phyloP scores from a whole-genome alignment of 352 stramenopile genomes.

The Pythium biforme region DNA sequence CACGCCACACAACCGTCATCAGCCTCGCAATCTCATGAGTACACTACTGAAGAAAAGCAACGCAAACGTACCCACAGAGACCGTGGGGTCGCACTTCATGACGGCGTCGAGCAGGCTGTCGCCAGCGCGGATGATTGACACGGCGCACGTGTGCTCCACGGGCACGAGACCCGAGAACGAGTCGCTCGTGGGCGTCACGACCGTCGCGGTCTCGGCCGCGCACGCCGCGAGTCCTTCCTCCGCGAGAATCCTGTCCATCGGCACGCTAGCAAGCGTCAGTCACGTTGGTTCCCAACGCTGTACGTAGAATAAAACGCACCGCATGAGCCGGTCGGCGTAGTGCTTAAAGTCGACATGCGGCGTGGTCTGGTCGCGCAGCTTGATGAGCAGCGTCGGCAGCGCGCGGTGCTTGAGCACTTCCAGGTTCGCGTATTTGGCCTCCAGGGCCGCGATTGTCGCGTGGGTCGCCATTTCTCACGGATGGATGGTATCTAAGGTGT shows the following conservation, averaged over 20 bases:
- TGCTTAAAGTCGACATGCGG: constrained; percentile 76
- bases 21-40: too few species aligned
- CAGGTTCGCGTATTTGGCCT: constrained; percentile 63
- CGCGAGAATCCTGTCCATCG: constrained; percentile 49
- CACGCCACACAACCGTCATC: too few species aligned
- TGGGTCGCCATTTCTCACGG: constrained; percentile 40
- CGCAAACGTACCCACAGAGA: constrained; percentile 63
- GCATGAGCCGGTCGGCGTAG: constrained; percentile 78
- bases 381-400: constrained; percentile 63
- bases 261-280: not conserved
- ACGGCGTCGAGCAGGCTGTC: constrained; percentile 90
- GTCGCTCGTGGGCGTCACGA: constrained; percentile 70
- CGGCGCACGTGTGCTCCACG: constrained; percentile 77
- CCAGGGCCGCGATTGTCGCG: constrained; percentile 45
- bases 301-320: constrained; percentile 27
- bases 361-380: constrained; percentile 68
- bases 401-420: constrained; percentile 65
- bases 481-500: not conserved
- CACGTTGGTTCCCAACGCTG: not conserved
- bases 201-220: constrained; percentile 47
- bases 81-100: constrained; percentile 77
- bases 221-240: constrained; percentile 73
- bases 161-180: constrained; percentile 53
- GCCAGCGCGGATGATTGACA: constrained; percentile 94
- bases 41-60: too few species aligned